Evolutionary conservation across 768 basidiomycete species (phyloP).

Genomic region (Leucosporidium yakuticum): DNA sequence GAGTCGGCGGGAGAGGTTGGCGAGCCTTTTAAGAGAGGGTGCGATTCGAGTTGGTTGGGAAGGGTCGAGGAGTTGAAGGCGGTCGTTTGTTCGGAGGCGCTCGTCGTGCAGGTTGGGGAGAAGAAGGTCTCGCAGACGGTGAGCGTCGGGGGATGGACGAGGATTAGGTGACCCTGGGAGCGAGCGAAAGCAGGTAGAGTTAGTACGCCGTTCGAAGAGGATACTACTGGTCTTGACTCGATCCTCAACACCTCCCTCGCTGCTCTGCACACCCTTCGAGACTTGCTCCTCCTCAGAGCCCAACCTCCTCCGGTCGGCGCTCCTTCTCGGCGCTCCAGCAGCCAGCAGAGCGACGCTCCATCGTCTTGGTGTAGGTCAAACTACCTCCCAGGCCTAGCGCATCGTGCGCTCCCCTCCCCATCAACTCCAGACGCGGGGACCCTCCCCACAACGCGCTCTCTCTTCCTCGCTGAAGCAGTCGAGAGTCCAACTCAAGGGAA

Average conservation of each 20-base stretch:
- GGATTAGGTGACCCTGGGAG: constrained; percentile 21
- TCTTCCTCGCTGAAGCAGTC: background rate
- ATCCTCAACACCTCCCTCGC: no score
- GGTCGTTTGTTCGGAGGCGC: background rate
- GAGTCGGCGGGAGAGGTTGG: background rate
- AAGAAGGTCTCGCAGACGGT: constrained; percentile 1
- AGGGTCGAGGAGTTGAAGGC: background rate
- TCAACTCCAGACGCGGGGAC: no score
- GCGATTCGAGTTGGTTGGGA: constrained; percentile 7
- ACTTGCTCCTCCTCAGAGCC: no score
- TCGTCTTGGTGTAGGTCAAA: no score
- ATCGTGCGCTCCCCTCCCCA: no score
- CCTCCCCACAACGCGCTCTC: background rate
- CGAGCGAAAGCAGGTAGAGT: background rate
- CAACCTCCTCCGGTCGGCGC: no score
- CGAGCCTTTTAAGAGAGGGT: background rate
- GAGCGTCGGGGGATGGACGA: constrained; percentile 2
- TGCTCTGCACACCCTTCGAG: no score
- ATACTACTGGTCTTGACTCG: no score
- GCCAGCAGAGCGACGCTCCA: no score
- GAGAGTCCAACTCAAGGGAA: background rate
- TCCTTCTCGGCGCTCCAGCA: no score
- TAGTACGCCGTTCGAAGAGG: background rate
- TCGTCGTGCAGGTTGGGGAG: constrained; percentile 7
- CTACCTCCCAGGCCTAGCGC: no score